Percentiles rank a stretch among this genome's conserved stretches.
phyloP scores from a whole-genome alignment of 345 rosid genomes.

The Kernera saxatilis region DNA sequence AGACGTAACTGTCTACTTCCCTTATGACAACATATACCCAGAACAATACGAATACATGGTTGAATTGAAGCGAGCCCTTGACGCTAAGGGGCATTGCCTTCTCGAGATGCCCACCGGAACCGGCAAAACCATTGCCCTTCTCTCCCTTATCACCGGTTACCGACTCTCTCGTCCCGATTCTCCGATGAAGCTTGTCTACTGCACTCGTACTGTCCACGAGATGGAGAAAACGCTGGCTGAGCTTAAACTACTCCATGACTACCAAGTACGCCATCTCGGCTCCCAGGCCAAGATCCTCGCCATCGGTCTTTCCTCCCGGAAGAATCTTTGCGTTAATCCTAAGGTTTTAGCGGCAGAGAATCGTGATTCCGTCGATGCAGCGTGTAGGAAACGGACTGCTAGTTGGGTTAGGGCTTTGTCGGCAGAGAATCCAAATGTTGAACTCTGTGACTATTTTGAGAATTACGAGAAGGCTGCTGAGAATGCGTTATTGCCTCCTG shows the following conservation, averaged over 20 bases:
- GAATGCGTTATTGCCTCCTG: slow-evolving; percentile 78
- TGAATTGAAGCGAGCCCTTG: slow-evolving; percentile 88
- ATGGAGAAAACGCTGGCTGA: slow-evolving; percentile 97
- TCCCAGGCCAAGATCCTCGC: slow-evolving; percentile 72
- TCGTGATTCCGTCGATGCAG: slow-evolving; percentile 97
- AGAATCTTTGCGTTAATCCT: slow-evolving; percentile 84
- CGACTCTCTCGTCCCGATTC: slow-evolving; percentile 57
- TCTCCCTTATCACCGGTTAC: slow-evolving; percentile 90
- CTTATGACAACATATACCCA: slow-evolving; percentile 91
- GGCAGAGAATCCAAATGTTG: slow-evolving; percentile 62
- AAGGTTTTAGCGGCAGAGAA: slow-evolving; percentile 73
- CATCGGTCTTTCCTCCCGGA: slow-evolving; percentile 76
- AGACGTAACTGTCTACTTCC: slow-evolving; percentile 83
- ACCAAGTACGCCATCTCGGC: slow-evolving; percentile 66
- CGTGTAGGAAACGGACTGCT: slow-evolving; percentile 84
- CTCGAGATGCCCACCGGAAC: slow-evolving; percentile 99
- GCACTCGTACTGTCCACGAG: slow-evolving; percentile 98
- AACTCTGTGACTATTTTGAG: slow-evolving; percentile 82
- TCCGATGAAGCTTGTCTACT: slow-evolving; percentile 81
- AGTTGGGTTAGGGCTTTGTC: slow-evolving; percentile 86
- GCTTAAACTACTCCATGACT: slow-evolving; percentile 65
- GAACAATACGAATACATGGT: slow-evolving; percentile 93
- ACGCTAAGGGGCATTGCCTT: slow-evolving; percentile 97
- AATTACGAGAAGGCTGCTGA: slow-evolving; percentile 80
- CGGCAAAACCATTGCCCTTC: slow-evolving; percentile 92